Base-by-base conservation (phyloP, 2,329 filamentous ascomycete genomes). In the Aspergillus sp. region DNA sequence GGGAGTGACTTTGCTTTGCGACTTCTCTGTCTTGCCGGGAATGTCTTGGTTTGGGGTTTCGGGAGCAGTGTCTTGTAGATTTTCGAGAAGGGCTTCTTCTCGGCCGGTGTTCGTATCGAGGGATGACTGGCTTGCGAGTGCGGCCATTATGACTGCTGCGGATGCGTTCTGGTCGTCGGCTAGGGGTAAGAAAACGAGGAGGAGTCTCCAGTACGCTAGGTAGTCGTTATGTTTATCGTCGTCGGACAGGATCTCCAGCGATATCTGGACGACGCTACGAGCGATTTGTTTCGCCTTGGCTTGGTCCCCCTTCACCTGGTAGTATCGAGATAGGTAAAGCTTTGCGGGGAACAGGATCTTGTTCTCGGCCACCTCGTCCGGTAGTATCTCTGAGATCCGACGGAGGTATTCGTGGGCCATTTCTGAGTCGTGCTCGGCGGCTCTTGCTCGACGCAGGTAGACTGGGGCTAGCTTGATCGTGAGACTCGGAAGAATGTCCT, bases 221-320 rank as follows among this genome's bases (percentile, higher is more conserved):
- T 57, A 66, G 51, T 73, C 70, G 52, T 72, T 74, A 16, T 60
- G 60, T 11, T 58, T 52, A 45, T 74, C 71, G 6, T 69, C 60
- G 47, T 73, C 71, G 2, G 62, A 67, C 3, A 73, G 58, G 29
- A 72, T 60, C 54, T 73, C 71, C 16, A 72, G 49, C 1, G 67
- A 67, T 1, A 69, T 46, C 51, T 69, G 67, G 29, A 73, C 57
- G n/a, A 64, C 20, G 18, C 64, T 63, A 14, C 63, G 64, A 4
- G 63, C 55, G 12, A 61, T 53, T 22, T 68, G 63, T n/a, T 61
- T 66, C 1, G 67, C 69, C 36, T 62, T 61, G 11, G 59, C 32
- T 45, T 58, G 56, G 31, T 70, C 58, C 5, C 63, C 65, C 36
- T 63, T 52, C 3, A 66, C 50, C 26, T 61, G 52, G 56, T 68